Conservation (phyloP, 176 grass and related monocot species). For the Triticum dicoccoides region DNA sequence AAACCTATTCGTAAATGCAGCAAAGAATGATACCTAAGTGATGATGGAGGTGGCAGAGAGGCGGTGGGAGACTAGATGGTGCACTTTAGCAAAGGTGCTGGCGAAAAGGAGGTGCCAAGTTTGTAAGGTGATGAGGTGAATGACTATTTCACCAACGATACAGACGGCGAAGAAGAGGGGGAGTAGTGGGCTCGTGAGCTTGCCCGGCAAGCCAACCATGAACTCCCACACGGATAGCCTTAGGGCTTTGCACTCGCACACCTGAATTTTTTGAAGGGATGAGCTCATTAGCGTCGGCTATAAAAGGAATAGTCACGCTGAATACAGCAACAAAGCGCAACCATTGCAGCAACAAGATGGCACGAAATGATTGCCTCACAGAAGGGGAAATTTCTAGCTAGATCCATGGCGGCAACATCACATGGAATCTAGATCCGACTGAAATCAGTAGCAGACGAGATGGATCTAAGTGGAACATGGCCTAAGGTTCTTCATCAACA, state of each 20-base stretch:
- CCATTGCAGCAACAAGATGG: neutral
- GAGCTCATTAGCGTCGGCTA: neutral
- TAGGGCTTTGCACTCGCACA: neutral
- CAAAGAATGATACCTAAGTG: neutral
- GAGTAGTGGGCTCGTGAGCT: conserved; percentile 8
- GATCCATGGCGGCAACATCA: neutral
- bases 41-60: neutral
- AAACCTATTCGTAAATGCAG: neutral
- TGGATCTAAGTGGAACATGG: neutral
- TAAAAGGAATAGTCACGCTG: neutral
- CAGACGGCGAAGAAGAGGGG: neutral
- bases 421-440: neutral
- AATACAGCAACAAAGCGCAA: neutral
- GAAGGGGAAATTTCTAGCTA: neutral
- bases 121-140: conserved; percentile 25
- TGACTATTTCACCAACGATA: neutral
- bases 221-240: conserved; percentile 20
- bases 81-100: conserved; percentile 6
- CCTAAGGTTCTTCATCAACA: too few species aligned
- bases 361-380: neutral
- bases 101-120: conserved; percentile 22
- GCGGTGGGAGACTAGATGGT: conserved; percentile 4
- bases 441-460: neutral
- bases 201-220: neutral
- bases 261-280: neutral